Base-by-base conservation (phyloP, 139 green algal genomes). In the Monoraphidium neglectum region DNA sequence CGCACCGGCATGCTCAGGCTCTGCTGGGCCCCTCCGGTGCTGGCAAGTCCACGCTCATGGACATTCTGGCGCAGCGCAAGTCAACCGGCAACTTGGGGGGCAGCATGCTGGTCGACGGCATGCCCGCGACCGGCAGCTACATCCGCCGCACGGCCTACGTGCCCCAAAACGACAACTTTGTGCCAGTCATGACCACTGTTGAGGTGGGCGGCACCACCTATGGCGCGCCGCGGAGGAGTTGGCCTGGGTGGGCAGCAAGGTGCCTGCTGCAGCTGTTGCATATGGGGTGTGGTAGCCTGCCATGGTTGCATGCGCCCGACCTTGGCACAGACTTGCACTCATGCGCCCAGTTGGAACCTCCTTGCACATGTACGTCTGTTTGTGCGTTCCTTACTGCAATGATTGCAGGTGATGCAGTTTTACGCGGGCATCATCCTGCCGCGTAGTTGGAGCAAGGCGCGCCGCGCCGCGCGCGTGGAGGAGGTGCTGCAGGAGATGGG, bases 11-110 rank as follows among this genome's bases (percentile, higher is more conserved):
- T 60, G 66, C 84, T 73, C 79, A 78, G 68, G 84, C 80, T 0
- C 69, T 89, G 67, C 70, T 85, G 64, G 80, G 84, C 32, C 80
- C 80, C 30, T 89, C 60, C 56, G 53, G 30, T 87, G 92, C n/a
- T 21, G 82, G 84, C 43, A 89, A 89, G 70, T 78, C 46, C 6
- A 86, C 78, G 18, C 66, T 88, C 49, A 66, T 88, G 77, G 86
- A 90, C 77, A 86, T 90, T 18, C 68, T 88, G 59, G 79, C 86
- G 1, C 68, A 72, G 10, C 49, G 86, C 32, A 90, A 90, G 72
- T 57, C 43, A n/a, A 76, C 77, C 26, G 86, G 88, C 2, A 68
- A 35, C 16, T 54, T 83, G 26, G 84, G 36, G 28, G 91, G 91
- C 2, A 16, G 53, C 0, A 64, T 81, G 56, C 66, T 81, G 66